Percentiles rank a stretch among this genome's conserved stretches.
Evolutionary conservation across 768 basidiomycete genomes (phyloP).

Genomic region (Tulasnella calospora): DNA sequence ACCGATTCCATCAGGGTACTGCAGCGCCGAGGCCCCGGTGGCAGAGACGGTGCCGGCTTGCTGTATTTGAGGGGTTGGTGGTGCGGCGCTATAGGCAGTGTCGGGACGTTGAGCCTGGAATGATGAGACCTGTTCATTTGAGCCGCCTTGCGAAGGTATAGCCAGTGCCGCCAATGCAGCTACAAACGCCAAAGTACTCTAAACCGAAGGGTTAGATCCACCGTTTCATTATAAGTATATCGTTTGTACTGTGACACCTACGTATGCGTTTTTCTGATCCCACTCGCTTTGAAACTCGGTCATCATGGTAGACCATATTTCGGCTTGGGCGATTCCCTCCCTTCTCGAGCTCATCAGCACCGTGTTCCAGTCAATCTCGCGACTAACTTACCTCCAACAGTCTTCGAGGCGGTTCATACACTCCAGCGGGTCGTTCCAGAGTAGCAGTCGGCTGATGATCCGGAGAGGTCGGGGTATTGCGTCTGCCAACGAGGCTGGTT

Average conservation of each 20-base stretch:
- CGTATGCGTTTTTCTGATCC: slow-evolving; percentile 9
- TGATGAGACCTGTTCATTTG: neutral
- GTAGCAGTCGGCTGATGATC: neutral
- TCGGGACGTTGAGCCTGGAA: neutral
- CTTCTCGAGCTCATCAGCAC: neutral
- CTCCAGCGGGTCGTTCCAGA: slow-evolving; percentile 3
- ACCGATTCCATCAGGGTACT: neutral
- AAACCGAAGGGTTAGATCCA: neutral
- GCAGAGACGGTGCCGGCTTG: neutral
- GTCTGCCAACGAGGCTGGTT: neutral
- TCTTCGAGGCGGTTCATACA: neutral
- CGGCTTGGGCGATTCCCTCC: neutral
- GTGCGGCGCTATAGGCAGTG: neutral
- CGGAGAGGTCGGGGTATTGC: neutral
- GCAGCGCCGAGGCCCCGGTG: neutral
- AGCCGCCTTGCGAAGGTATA: neutral
- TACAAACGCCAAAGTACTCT: slow-evolving; percentile 8
- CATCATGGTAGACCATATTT: neutral
- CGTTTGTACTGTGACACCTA: neutral
- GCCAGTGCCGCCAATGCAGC: neutral
- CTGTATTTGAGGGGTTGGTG: neutral
- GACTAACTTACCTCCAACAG: neutral
- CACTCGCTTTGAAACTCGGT: slow-evolving; percentile 7
- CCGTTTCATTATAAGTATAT: neutral
- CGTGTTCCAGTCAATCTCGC: neutral